Conservation (phyloP, 2,329 filamentous ascomycete genomes). For the Capronia epimyces region DNA sequence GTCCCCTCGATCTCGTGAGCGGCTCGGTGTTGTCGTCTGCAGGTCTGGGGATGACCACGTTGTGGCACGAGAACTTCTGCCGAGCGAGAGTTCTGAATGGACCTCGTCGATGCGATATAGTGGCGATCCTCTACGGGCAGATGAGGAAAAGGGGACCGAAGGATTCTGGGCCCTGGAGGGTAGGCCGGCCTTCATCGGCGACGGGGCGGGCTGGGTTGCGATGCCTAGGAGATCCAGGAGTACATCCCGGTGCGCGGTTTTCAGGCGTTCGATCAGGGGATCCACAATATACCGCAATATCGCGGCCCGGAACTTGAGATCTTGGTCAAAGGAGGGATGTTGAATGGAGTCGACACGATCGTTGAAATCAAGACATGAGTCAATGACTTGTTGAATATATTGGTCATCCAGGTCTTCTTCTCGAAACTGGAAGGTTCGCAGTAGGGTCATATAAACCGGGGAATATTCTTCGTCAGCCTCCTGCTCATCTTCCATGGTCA, state of each 20-base stretch:
- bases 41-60: background rate
- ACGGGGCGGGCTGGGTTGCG: background rate
- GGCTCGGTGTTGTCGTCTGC: background rate
- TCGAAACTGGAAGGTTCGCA: background rate
- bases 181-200: background rate
- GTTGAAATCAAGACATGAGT: slow-evolving; percentile 3
- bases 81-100: background rate
- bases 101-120: background rate
- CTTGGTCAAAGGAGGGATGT: background rate
- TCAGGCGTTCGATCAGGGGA: background rate
- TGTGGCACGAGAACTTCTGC: background rate
- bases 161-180: background rate
- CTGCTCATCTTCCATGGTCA: background rate
- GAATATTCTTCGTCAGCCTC: slow-evolving; percentile 1
- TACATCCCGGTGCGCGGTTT: background rate
- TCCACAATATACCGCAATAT: background rate
- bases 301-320: background rate
- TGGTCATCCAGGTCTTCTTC: slow-evolving; percentile 3
- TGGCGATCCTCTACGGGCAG: background rate
- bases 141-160: background rate
- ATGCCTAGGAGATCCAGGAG: background rate
- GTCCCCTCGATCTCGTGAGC: background rate
- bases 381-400: slow-evolving; percentile 1
- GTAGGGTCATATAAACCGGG: background rate
- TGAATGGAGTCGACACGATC: slow-evolving; percentile 1